Evolutionary conservation across 805 yeast genomes (phyloP).

Genomic region (Zygosaccharomyces lentus): DNA sequence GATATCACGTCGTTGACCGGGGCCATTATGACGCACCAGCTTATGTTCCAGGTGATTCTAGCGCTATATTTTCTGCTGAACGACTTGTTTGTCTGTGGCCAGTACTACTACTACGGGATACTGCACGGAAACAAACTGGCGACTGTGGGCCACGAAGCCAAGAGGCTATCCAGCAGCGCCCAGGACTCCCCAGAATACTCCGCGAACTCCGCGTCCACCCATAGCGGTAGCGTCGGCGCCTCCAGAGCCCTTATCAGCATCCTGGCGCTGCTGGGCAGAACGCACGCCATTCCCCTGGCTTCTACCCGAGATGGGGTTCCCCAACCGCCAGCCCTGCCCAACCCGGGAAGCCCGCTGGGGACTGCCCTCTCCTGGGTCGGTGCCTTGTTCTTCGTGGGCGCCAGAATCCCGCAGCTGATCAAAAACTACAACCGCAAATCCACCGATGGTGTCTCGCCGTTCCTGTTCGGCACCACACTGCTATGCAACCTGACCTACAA

Average conservation of each 20-base stretch:
- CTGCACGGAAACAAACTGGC: conserved; percentile 31
- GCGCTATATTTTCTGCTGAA: conserved; percentile 70
- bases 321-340: conserved; percentile 19
- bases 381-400: conserved; percentile 65
- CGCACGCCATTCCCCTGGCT: conserved; percentile 1
- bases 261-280: conserved; percentile 9
- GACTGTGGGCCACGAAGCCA: conserved; percentile 35
- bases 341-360: conserved; percentile 36
- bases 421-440: conserved; percentile 76
- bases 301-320: conserved; percentile 2
- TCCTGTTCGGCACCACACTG: conserved; percentile 73
- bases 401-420: conserved; percentile 79
- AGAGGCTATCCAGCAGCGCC: conserved; percentile 12
- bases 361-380: conserved; percentile 69
- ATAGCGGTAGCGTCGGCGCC: not conserved
- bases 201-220: not conserved
- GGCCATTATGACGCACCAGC: conserved; percentile 68
- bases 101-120: conserved; percentile 63
- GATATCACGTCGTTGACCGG: conserved; percentile 57
- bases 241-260: conserved; percentile 4
- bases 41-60: conserved; percentile 72
- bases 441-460: conserved; percentile 80
- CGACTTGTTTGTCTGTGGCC: conserved; percentile 63
- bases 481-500: conserved; percentile 76
- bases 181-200: not conserved